phyloP scores from a whole-genome alignment of 1,284 basidiomycete species.

The Cryptococcus wingfieldii region DNA sequence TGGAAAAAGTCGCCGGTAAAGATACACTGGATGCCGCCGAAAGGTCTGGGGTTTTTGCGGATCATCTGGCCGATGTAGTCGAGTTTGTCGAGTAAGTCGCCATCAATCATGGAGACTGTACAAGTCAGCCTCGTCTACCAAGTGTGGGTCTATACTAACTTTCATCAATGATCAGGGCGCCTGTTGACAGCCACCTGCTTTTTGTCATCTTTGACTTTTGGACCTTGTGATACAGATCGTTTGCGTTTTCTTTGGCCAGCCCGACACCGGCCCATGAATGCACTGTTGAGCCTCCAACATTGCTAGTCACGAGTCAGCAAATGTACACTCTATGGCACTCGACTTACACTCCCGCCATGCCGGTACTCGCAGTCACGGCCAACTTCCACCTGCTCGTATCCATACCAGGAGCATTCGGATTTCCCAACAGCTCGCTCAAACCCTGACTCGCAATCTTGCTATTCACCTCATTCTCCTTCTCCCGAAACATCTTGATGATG shows the following conservation, averaged over 20 bases:
- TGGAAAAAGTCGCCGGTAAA: slow-evolving; percentile 96
- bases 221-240: slow-evolving; percentile 49
- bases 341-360: slow-evolving; percentile 46
- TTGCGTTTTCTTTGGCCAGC: slow-evolving; percentile 48
- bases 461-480: slow-evolving; percentile 34
- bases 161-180: slow-evolving; percentile 67
- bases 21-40: slow-evolving; percentile 91
- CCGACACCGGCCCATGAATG: slow-evolving; percentile 59
- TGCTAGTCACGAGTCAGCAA: slow-evolving; percentile 38
- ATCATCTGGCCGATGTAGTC: slow-evolving; percentile 62
- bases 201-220: slow-evolving; percentile 44
- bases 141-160: slow-evolving; percentile 48
- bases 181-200: slow-evolving; percentile 55
- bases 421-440: not conserved
- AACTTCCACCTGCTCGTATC: slow-evolving; percentile 41
- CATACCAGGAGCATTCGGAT: too few species aligned
- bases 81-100: slow-evolving; percentile 74
- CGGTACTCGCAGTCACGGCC: slow-evolving; percentile 74
- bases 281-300: slow-evolving; percentile 60
- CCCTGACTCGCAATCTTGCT: too few species aligned
- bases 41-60: slow-evolving; percentile 62
- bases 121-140: not conserved
- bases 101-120: slow-evolving; percentile 59
- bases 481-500: slow-evolving; percentile 63
- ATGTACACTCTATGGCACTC: not conserved